phyloP scores from a whole-genome alignment of 768 basidiomycete species.

The Asterophora parasitica region DNA sequence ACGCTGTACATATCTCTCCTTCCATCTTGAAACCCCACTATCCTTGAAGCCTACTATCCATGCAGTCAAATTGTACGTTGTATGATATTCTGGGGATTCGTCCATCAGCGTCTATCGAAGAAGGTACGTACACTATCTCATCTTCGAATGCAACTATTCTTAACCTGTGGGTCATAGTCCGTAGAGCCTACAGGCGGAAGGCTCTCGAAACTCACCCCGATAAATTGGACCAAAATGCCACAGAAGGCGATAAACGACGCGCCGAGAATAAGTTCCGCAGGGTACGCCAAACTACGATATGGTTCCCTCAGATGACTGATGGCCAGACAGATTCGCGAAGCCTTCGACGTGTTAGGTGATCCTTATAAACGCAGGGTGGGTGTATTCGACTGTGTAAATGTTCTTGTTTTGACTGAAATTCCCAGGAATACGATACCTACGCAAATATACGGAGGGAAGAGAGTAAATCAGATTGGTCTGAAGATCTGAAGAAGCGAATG shows the following conservation, averaged over 20 bases:
- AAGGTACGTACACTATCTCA: conserved; percentile 32
- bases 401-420: not conserved
- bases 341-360: conserved; percentile 58
- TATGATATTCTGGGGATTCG: conserved; percentile 45
- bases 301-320: conserved; percentile 3
- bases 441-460: conserved; percentile 25
- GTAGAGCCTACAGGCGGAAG: conserved; percentile 61
- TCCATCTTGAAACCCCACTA: conserved; percentile 10
- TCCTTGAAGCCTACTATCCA: conserved; percentile 13
- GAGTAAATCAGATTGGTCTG: conserved; percentile 25
- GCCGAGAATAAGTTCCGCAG: conserved; percentile 58
- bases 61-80: conserved; percentile 27
- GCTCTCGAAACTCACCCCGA: conserved; percentile 73
- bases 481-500: conserved; percentile 37
- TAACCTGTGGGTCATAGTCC: conserved; percentile 36
- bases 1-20: not conserved
- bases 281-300: conserved; percentile 31
- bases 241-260: conserved; percentile 43
- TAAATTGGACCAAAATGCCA: conserved; percentile 54
- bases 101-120: conserved; percentile 42
- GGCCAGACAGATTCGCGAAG: conserved; percentile 49
- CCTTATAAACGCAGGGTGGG: conserved; percentile 49
- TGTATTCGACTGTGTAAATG: not conserved
- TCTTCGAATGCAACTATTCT: not conserved
- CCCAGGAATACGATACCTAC: conserved; percentile 45